phyloP scores from a whole-genome alignment of 164 flowering plant genomes.

The Amborella trichopoda region DNA sequence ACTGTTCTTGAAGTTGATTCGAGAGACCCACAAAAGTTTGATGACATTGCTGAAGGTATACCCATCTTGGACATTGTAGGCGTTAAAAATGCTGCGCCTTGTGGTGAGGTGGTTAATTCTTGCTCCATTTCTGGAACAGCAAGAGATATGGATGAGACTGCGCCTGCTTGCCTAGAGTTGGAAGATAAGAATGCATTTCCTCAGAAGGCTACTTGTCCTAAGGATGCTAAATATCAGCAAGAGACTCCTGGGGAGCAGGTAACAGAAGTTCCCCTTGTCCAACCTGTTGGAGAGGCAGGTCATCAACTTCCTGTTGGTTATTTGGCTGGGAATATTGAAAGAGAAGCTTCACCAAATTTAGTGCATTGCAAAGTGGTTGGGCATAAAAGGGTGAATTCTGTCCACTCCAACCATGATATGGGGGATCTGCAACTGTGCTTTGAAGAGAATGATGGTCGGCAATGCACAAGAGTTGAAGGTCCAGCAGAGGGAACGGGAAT shows the following conservation, averaged over 20 bases:
- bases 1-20: slow-evolving; percentile 13
- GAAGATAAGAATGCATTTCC: no score
- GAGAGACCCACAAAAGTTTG: slow-evolving; percentile 18
- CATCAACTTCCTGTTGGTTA: slow-evolving; percentile 10
- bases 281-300: slow-evolving; percentile 23
- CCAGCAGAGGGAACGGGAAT: slow-evolving; percentile 69
- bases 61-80: no score
- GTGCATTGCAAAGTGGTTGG: slow-evolving; percentile 14
- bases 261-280: no score
- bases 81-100: no score
- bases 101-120: no score
- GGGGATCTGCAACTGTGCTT: slow-evolving; percentile 17
- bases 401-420: slow-evolving; percentile 11
- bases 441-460: slow-evolving; percentile 10
- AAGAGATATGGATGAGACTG: no score
- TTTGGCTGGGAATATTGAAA: not conserved
- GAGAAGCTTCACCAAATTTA: not conserved
- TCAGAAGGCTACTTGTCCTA: no score
- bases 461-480: slow-evolving; percentile 25
- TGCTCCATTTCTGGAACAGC: no score
- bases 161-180: no score
- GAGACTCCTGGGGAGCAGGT: slow-evolving; percentile 35
- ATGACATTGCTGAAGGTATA: no score
- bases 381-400: slow-evolving; percentile 10
- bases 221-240: no score